Percentiles rank a stretch among this genome's conserved stretches.
phyloP scores from a whole-genome alignment of 768 basidiomycete genomes.

The Phanerochaete sordida region DNA sequence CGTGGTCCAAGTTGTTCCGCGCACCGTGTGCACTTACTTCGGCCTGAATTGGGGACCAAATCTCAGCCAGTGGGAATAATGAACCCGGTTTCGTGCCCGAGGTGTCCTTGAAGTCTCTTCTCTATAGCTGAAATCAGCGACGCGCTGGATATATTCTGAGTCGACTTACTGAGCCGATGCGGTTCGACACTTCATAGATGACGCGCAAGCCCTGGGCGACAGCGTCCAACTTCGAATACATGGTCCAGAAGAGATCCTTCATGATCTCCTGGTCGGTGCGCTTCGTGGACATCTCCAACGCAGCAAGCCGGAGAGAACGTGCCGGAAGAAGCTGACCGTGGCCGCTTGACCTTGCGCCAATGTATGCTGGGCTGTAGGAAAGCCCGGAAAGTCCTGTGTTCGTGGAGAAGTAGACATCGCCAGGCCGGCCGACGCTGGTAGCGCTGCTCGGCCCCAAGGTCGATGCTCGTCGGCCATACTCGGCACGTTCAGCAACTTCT shows the following conservation, averaged over 20 bases:
- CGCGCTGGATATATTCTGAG: not conserved
- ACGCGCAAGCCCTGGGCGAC: constrained; percentile 89
- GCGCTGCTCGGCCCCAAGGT: constrained; percentile 29
- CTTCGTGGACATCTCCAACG: constrained; percentile 69
- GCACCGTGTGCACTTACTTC: constrained; percentile 55
- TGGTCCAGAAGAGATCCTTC: constrained; percentile 92
- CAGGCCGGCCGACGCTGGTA: constrained; percentile 6
- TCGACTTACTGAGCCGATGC: constrained; percentile 80
- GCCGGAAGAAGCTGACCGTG: constrained; percentile 39
- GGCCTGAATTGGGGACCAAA: constrained; percentile 84
- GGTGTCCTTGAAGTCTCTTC: constrained; percentile 88
- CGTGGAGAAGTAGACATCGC: constrained; percentile 16
- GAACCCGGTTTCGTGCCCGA: constrained; percentile 73
- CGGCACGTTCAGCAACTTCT: constrained; percentile 89
- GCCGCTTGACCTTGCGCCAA: not conserved
- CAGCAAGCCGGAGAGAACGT: constrained; percentile 60
- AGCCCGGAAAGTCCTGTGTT: constrained; percentile 5
- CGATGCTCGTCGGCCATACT: constrained; percentile 62
- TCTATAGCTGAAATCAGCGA: constrained; percentile 37
- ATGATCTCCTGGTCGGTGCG: constrained; percentile 81
- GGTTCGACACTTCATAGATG: constrained; percentile 84
- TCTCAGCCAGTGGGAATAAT: constrained; percentile 79
- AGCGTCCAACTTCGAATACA: constrained; percentile 94
- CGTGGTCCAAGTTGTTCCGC: not conserved
- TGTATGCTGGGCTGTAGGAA: constrained; percentile 12